Percentiles rank a stretch among this genome's conserved stretches.
Conservation (phyloP, 1,284 basidiomycete species). For the Moesziomyces parantarcticus region DNA sequence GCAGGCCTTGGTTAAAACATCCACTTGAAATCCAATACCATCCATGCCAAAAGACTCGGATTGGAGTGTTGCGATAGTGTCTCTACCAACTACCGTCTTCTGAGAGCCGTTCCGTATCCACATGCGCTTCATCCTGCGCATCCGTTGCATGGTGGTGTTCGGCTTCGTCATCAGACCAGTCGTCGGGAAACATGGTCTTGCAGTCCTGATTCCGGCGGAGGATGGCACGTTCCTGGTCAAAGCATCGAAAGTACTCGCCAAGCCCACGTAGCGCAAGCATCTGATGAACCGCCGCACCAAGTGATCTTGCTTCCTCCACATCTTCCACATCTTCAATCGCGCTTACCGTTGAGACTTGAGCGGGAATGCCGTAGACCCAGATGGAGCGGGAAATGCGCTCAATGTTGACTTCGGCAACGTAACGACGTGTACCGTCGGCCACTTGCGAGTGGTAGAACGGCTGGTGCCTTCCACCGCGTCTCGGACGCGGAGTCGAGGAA, state of each 20-base stretch:
- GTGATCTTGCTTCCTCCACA: slow-evolving; percentile 6
- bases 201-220: slow-evolving; percentile 15
- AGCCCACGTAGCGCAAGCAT: slow-evolving; percentile 20
- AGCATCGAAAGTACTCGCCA: slow-evolving; percentile 42
- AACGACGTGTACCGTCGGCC: slow-evolving; percentile 25
- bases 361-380: slow-evolving; percentile 35
- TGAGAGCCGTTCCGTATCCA: slow-evolving; percentile 4
- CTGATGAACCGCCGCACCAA: slow-evolving; percentile 7
- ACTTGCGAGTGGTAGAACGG: slow-evolving; percentile 45
- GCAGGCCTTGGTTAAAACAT: slow-evolving; percentile 34
- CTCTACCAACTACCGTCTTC: slow-evolving; percentile 29
- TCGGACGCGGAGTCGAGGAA: neutral
- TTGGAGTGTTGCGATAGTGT: too few relatives aligned
- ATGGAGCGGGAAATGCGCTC: slow-evolving; percentile 16
- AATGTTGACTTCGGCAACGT: slow-evolving; percentile 46
- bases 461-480: slow-evolving; percentile 30
- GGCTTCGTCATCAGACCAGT: slow-evolving; percentile 27
- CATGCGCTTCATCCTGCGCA: neutral
- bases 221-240: slow-evolving; percentile 22
- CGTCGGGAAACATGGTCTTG: slow-evolving; percentile 39
- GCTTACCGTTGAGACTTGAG: neutral
- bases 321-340: neutral
- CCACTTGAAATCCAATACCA: neutral
- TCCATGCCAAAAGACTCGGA: neutral
- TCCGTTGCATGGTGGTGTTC: slow-evolving; percentile 8